Evolutionary conservation across 495 filamentous ascomycete genomes (phyloP), one percentile per base, ranked within the genome.

Genomic region (Penicillium maclennaniae): DNA sequence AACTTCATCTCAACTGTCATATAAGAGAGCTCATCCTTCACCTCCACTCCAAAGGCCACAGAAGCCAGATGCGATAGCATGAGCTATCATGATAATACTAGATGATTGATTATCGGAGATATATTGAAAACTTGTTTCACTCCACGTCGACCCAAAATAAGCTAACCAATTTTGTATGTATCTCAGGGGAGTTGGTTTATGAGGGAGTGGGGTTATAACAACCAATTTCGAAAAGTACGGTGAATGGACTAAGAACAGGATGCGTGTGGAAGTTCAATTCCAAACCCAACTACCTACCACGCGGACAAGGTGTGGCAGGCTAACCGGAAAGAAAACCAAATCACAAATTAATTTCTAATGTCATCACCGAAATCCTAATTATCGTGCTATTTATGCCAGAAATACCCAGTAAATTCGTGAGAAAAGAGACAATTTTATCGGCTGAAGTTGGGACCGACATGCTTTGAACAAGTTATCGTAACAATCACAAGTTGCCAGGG

Each of bases 281-380:
- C 7, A 47, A 66, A 66, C 16, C 15, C 45, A 52, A 51, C 62
- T 37, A 47, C 48, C 44, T 53, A 49, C 51, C 56, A 63, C 51
- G 57, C 58, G 49, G 38, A 47, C 47, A 45, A 50, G 21, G 27
- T 23, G 40, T 45, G 42, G 19, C 44, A 45, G 34, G 19, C 16
- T 31, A 45, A 46, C 23, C 28, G 20, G 27, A 26, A 45, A 46
- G 21, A 36, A 34, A 42, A 12, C 15, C 44, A 27, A 34, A 54
- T 50, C 19, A 34, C 20, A 20, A 41, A 55, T 58, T 49, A 20
- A 57, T 55, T 60, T 46, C 25, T 58, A 53, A 40, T 50, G 44
- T 28, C 28, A 10, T 52, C 23, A 39, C 43, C 16, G 19, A 47
- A 20, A 51, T 31, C 14, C 43, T 17, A 34, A 17, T 17, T 49